Conservation (phyloP, 768 basidiomycete species). For the Pleurotus cornucopiae region DNA sequence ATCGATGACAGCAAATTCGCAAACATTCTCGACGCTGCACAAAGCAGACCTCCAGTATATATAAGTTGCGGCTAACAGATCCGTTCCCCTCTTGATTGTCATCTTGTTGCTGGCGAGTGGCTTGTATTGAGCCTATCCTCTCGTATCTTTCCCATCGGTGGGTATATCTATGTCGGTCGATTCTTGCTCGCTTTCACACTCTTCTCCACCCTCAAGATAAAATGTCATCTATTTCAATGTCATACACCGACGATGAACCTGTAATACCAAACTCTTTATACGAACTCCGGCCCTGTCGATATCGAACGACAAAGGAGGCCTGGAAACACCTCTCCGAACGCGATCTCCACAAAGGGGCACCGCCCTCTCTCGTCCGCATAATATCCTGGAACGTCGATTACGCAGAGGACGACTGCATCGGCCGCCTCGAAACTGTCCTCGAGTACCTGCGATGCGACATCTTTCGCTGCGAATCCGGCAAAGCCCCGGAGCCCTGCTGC, state of each 20-base stretch:
- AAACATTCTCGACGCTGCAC: conserved; percentile 18
- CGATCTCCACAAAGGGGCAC: conserved; percentile 26
- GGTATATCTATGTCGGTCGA: neutral
- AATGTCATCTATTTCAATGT: neutral
- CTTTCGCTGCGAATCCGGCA: conserved; percentile 39
- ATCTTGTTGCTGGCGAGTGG: neutral
- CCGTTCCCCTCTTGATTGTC: neutral
- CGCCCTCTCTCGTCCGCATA: conserved; percentile 46
- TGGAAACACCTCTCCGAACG: conserved; percentile 45
- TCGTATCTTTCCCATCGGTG: conserved; percentile 3
- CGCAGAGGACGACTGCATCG: conserved; percentile 25
- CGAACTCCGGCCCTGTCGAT: conserved; percentile 34
- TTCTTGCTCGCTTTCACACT: neutral
- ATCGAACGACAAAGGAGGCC: conserved; percentile 28
- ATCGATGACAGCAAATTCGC: conserved; percentile 9
- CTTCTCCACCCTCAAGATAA: neutral
- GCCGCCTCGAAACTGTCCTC: conserved; percentile 46
- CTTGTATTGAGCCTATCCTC: neutral
- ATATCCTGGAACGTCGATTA: conserved; percentile 76
- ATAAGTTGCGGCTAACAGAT: neutral
- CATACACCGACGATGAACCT: conserved; percentile 7
- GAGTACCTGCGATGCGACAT: conserved; percentile 51
- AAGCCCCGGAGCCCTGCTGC: conserved; percentile 52
- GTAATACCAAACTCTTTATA: conserved; percentile 23
- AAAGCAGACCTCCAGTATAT: conserved; percentile 2